phyloP scores from a whole-genome alignment of 2,329 filamentous ascomycete species.

The Trichoderma harzianum region DNA sequence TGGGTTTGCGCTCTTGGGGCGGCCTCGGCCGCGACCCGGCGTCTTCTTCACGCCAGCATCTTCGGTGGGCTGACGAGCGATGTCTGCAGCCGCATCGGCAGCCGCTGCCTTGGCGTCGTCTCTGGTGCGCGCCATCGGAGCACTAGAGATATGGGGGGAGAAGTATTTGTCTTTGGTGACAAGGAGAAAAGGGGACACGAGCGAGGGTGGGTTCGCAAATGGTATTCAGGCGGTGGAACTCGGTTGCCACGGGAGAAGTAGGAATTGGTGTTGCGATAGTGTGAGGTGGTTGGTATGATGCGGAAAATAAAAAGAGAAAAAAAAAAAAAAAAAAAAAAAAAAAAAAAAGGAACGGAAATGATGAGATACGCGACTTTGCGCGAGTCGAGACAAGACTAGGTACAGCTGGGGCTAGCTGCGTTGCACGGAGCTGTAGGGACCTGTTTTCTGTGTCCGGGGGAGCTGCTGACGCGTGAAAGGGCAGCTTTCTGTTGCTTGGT shows the following conservation, averaged over 20 bases:
- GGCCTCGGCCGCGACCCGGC: conserved; percentile 42
- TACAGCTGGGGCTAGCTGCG: not conserved
- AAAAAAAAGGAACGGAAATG: conserved; percentile 7
- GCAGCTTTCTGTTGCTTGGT: not conserved
- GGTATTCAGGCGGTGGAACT: conserved; percentile 8
- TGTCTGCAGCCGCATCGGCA: conserved; percentile 37
- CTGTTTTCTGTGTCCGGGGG: not conserved
- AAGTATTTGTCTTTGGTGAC: not conserved
- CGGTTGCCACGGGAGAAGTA: not conserved
- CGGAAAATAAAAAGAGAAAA: not conserved
- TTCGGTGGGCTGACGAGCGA: not conserved
- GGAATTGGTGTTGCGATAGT: conserved; percentile 1
- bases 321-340: not conserved
- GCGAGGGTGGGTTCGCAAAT: not conserved
- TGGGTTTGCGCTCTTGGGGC: conserved; percentile 37
- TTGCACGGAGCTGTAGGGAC: conserved; percentile 3
- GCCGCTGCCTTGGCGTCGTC: conserved; percentile 27
- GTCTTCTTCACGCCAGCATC: conserved; percentile 37
- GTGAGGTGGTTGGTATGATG: not conserved
- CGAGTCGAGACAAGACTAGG: conserved; percentile 5
- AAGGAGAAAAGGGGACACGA: not conserved
- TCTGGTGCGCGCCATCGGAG: conserved; percentile 33
- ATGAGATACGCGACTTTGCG: conserved; percentile 17
- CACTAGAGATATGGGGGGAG: not conserved
- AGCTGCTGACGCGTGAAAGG: conserved; percentile 1